Evolutionary conservation across 2,329 filamentous ascomycete genomes (phyloP).

Genomic region (Fusarium musae): DNA sequence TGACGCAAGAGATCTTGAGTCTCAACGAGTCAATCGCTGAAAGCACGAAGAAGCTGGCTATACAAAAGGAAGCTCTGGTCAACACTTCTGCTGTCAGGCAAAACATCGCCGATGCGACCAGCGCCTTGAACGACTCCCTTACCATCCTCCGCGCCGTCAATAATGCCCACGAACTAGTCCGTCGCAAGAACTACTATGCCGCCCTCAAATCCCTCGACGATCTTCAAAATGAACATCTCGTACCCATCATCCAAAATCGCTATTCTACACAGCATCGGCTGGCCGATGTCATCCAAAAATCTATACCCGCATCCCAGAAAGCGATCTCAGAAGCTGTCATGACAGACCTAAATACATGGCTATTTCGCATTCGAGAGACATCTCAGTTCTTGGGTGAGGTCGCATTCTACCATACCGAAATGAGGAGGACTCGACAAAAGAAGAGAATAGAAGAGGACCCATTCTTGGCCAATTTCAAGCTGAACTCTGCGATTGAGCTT

Average conservation of each 20-base stretch:
- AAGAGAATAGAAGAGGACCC: slow-evolving; percentile 81
- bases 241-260: slow-evolving; percentile 77
- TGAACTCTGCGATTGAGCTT: slow-evolving; percentile 95
- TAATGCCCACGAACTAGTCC: slow-evolving; percentile 89
- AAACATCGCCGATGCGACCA: slow-evolving; percentile 93
- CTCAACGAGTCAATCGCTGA: slow-evolving; percentile 95
- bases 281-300: slow-evolving; percentile 94
- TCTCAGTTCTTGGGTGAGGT: slow-evolving; percentile 97
- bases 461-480: slow-evolving; percentile 83
- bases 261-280: slow-evolving; percentile 95
- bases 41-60: slow-evolving; percentile 92
- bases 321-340: slow-evolving; percentile 97
- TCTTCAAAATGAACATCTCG: slow-evolving; percentile 91
- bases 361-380: slow-evolving; percentile 93
- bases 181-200: slow-evolving; percentile 94
- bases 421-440: slow-evolving; percentile 84
- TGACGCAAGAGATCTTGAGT: slow-evolving; percentile 91
- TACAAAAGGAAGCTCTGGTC: slow-evolving; percentile 93
- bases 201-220: slow-evolving; percentile 94
- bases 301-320: slow-evolving; percentile 90
- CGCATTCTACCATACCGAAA: slow-evolving; percentile 94
- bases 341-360: slow-evolving; percentile 95
- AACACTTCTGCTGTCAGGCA: slow-evolving; percentile 92
- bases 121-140: slow-evolving; percentile 88
- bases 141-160: slow-evolving; percentile 94